phyloP scores from a whole-genome alignment of 164 flowering plant genomes.

The Malania oleifera region DNA sequence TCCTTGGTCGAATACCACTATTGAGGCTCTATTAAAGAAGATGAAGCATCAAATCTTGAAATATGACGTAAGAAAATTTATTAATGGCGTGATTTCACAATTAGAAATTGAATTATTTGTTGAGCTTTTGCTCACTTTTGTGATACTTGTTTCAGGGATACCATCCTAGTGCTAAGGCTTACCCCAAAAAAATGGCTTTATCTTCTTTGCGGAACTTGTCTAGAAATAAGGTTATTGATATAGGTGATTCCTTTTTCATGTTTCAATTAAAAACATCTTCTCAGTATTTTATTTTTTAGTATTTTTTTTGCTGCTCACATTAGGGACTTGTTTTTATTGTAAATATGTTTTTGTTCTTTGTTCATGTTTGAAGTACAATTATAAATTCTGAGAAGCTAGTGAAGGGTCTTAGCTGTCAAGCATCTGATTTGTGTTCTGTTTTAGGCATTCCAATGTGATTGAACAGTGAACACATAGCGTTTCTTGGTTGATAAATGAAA shows the following conservation, averaged over 20 bases:
- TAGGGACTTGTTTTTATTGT: not conserved
- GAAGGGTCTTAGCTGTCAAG: not conserved
- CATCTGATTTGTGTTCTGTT: not conserved
- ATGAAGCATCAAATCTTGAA: conserved; percentile 40
- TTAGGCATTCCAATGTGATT: no score
- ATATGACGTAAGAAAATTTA: conserved; percentile 52
- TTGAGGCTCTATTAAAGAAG: conserved; percentile 42
- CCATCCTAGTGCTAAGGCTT: conserved; percentile 45
- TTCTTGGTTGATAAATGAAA: not conserved
- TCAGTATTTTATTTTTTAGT: not conserved
- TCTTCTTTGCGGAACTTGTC: conserved; percentile 51
- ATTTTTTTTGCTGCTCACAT: not conserved
- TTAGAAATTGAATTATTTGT: not conserved
- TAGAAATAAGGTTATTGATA: conserved; percentile 67
- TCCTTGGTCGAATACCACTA: conserved; percentile 75
- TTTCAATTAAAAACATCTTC: not conserved
- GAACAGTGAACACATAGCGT: no score
- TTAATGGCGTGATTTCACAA: conserved; percentile 2
- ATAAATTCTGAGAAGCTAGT: not conserved
- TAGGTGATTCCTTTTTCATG: conserved; percentile 43
- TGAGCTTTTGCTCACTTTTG: not conserved
- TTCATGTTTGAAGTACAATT: no score
- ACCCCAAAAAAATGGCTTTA: conserved; percentile 53
- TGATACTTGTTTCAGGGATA: conserved; percentile 62
- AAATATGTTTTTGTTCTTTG: no score